Evolutionary conservation across 1,284 basidiomycete species (phyloP), one percentile per base, ranked within the genome.

Genomic region (Anthracocystis walkeri): DNA sequence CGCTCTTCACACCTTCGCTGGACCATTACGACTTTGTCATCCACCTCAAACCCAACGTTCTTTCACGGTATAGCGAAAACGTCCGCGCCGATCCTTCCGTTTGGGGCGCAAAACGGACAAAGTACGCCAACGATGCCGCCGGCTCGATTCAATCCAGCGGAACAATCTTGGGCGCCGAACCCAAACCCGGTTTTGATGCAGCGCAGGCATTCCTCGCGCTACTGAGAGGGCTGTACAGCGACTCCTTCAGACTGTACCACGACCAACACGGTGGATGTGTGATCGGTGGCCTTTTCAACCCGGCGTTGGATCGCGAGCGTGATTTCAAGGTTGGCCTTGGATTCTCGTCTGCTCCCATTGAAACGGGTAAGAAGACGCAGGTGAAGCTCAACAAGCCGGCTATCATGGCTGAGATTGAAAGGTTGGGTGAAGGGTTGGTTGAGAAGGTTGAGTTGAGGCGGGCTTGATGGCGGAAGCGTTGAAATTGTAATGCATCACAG

Each of bases 251-350:
- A 58, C 88, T 97, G 54, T 99, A 98, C 88, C 90, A 91, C 81
- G 96, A 99, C 80, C 87, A 88, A 0, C 88, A 91, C 40, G 97
- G 97, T 16, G 95, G 96, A 0, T 64, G 58, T 23, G 87, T 88
- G 8, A 91, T 96, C 58, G 95, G 93, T 7, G 91, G 89, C 0
- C 90, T 97, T 1, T 98, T 94, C 92, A 93, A 97, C 80, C 92
- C 93, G 0, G 57, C 82, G 10, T 88, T 89, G 27, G 75, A 81
- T 12, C 80, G 84, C 52, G 81, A 86, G 23, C 84, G 87, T 50
- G 88, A 90, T 2, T 94, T 97, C 88, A 91, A 93, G 80, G 93
- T 95, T 5, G 87, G 94, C 57, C 90, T 93, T 18, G 92, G 91
- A 2, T 96, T 92, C 86, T 77, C 86, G 85, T 41, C 93, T 91